Percentiles rank a stretch among this genome's conserved stretches.
These are phyloP conservation scores for Marasmius tenuissimus DNA, from an alignment of 1,284 basidiomycete genomes.

Conservation along the genomic window DNA sequence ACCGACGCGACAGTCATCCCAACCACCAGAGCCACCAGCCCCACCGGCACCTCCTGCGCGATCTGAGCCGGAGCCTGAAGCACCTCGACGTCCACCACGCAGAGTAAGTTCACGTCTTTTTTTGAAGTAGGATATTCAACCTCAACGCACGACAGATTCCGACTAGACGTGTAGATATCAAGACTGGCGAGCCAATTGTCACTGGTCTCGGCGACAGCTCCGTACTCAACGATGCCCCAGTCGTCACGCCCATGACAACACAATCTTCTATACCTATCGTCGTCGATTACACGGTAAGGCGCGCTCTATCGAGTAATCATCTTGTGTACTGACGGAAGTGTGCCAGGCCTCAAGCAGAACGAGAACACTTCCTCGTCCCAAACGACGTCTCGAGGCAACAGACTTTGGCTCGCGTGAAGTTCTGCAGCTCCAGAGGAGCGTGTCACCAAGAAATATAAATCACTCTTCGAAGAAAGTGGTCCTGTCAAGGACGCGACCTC, in stretches of 20 bases:
- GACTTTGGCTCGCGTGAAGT: conserved; percentile 10
- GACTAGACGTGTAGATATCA: conserved; percentile 30
- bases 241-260: conserved; percentile 11
- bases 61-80: conserved; percentile 12
- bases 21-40: neutral
- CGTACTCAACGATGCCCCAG: conserved; percentile 22
- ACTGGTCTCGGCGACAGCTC: conserved; percentile 38
- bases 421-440: conserved; percentile 5
- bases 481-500: conserved; percentile 35
- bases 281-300: conserved; percentile 22
- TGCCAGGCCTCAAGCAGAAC: conserved; percentile 5
- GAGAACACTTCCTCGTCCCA: conserved; percentile 33
- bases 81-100: conserved; percentile 14
- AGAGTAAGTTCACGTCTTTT: conserved; percentile 21
- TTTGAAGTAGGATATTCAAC: neutral
- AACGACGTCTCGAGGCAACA: conserved; percentile 35
- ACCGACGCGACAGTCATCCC: neutral
- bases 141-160: conserved; percentile 20
- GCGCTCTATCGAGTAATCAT: neutral
- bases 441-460: conserved; percentile 14
- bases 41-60: conserved; percentile 13
- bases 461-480: conserved; percentile 18
- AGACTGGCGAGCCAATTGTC: conserved; percentile 24
- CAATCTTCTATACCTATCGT: conserved; percentile 3
- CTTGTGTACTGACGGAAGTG: neutral